These are phyloP conservation scores for Chlamydomonas sp. DNA, from an alignment of 139 green algal genomes.

Conservation along the genomic window DNA sequence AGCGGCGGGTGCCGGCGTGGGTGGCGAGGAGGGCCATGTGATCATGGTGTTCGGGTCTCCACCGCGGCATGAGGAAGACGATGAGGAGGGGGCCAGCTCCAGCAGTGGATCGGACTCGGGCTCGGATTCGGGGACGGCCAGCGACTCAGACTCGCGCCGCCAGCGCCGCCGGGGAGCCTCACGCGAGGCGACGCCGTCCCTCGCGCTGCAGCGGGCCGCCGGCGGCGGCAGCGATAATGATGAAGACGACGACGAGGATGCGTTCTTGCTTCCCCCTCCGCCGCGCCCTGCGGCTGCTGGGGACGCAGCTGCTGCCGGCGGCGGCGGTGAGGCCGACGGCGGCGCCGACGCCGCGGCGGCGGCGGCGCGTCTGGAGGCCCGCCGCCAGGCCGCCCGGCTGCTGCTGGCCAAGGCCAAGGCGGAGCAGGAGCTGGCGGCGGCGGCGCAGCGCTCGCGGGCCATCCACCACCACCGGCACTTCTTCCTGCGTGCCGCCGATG, in stretches of 20 bases:
- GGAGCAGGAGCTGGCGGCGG: slow-evolving; percentile 24
- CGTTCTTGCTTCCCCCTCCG: neutral
- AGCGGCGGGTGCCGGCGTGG: neutral
- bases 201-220: too few species aligned
- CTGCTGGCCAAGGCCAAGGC: slow-evolving; percentile 29
- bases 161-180: neutral
- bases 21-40: neutral
- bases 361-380: slow-evolving; percentile 10
- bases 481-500: slow-evolving; percentile 7
- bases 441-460: slow-evolving; percentile 13
- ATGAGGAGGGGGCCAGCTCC: neutral
- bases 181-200: too few species aligned
- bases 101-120: neutral
- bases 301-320: neutral
- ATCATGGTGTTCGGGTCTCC: slow-evolving; percentile 19
- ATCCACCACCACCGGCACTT: slow-evolving; percentile 39
- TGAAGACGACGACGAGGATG: neutral
- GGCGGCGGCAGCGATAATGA: neutral
- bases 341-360: neutral
- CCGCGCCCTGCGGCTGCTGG: neutral
- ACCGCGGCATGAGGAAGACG: neutral
- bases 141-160: neutral
- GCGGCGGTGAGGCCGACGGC: neutral
- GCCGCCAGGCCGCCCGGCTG: slow-evolving; percentile 13
- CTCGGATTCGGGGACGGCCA: neutral